phyloP scores from a whole-genome alignment of 257 asterid genomes.

The Agastache rugosa region DNA sequence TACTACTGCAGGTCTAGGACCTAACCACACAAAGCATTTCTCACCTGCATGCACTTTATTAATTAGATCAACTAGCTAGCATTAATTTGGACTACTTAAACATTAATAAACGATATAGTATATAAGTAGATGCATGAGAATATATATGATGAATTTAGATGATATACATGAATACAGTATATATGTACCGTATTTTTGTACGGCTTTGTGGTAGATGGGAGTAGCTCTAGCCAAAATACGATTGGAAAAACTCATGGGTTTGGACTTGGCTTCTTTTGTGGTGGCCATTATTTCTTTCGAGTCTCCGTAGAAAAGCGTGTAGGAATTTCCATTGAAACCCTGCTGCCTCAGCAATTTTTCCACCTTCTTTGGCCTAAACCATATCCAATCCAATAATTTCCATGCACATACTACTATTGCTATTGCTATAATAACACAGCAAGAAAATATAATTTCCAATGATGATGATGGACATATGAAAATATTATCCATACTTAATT shows the following conservation, averaged over 20 bases:
- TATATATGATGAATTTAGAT: too few relatives aligned
- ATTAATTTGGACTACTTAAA: too few relatives aligned
- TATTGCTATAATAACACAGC: too few relatives aligned
- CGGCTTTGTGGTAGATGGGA: conserved; percentile 39
- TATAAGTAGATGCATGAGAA: too few relatives aligned
- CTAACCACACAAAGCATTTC: conserved; percentile 10
- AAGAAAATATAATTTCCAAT: too few relatives aligned
- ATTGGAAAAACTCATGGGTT: conserved; percentile 49
- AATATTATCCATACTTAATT: too few relatives aligned
- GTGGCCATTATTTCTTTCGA: conserved; percentile 39
- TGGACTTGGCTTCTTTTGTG: conserved; percentile 45
- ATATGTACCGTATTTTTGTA: conserved; percentile 36
- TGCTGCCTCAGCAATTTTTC: conserved; percentile 49
- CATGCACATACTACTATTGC: conserved; percentile 35
- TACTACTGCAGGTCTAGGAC: neutral
- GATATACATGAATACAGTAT: too few relatives aligned
- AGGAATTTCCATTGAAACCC: conserved; percentile 53
- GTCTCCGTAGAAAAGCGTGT: conserved; percentile 49
- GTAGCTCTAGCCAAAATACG: conserved; percentile 42
- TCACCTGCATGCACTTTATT: too few relatives aligned
- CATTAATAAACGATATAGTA: too few relatives aligned
- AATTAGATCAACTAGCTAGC: too few relatives aligned
- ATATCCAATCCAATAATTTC: conserved; percentile 45
- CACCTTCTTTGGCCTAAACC: conserved; percentile 49
- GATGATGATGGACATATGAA: too few relatives aligned